Evolutionary conservation across 192 early-diverging fungal species (phyloP).

Genomic region (Backusella parvicylindrica): DNA sequence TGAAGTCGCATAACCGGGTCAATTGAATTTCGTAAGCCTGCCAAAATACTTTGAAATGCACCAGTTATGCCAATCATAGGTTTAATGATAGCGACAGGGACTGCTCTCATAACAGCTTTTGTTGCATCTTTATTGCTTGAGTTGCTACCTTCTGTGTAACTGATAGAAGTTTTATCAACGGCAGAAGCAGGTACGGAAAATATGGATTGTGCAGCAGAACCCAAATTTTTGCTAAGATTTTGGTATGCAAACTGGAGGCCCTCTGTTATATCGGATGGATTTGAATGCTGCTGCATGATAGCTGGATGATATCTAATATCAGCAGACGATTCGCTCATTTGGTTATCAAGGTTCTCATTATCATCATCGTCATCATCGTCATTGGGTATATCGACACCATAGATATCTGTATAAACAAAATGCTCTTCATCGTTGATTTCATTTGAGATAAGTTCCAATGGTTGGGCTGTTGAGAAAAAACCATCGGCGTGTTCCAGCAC

Average conservation of each 20-base stretch:
- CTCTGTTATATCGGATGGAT: conserved; percentile 17
- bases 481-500: conserved; percentile 89
- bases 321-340: not conserved
- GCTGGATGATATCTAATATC: not conserved
- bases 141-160: conserved; percentile 50
- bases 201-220: conserved; percentile 82
- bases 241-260: conserved; percentile 78
- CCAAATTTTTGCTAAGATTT: conserved; percentile 77
- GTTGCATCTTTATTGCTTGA: conserved; percentile 40
- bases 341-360: not conserved
- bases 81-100: conserved; percentile 89
- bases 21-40: conserved; percentile 88
- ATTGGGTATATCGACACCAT: not conserved
- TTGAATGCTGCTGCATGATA: not conserved
- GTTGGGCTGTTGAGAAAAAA: conserved; percentile 52
- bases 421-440: not conserved
- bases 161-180: conserved; percentile 70
- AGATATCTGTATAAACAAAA: not conserved
- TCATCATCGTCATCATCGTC: not conserved
- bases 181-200: conserved; percentile 86
- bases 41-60: conserved; percentile 86
- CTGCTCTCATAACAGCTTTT: conserved; percentile 66
- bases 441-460: not conserved
- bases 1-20: conserved; percentile 76
- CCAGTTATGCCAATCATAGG: conserved; percentile 96